Evolutionary conservation across 1,284 basidiomycete genomes (phyloP).

Genomic region (Uromyces viciae-fabae): DNA sequence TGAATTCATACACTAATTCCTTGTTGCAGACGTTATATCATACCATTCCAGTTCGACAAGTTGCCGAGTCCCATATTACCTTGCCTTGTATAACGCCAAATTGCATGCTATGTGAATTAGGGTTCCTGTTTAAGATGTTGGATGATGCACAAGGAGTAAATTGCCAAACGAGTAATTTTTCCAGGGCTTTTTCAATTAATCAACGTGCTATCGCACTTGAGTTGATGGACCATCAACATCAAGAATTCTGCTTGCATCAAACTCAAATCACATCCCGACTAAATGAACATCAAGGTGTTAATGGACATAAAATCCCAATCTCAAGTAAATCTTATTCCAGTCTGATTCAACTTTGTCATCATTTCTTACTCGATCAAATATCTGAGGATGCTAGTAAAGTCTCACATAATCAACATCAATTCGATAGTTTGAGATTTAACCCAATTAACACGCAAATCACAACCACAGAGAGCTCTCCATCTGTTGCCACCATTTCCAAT

Average conservation of each 20-base stretch:
- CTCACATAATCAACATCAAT: conserved; percentile 48
- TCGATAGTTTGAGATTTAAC: conserved; percentile 54
- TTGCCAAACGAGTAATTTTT: conserved; percentile 95
- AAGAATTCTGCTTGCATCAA: conserved; percentile 33
- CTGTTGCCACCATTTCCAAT: conserved; percentile 30
- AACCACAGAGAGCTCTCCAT: conserved; percentile 49
- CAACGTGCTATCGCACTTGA: conserved; percentile 78
- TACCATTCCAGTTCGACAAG: conserved; percentile 67
- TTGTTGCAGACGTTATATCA: conserved; percentile 88
- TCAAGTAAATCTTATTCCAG: conserved; percentile 69
- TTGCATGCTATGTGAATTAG: conserved; percentile 90
- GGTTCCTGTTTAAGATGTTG: conserved; percentile 91
- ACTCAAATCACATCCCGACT: conserved; percentile 4
- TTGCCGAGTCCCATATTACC: conserved; percentile 87
- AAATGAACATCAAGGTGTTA: not conserved
- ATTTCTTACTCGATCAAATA: conserved; percentile 81
- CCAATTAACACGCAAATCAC: conserved; percentile 35
- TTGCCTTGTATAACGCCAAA: conserved; percentile 80
- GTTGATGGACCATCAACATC: conserved; percentile 77
- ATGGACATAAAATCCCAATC: conserved; percentile 55
- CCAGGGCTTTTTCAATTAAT: conserved; percentile 77
- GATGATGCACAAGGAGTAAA: conserved; percentile 90
- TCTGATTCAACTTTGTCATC: conserved; percentile 89
- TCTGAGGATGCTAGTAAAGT: conserved; percentile 60
- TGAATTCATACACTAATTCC: conserved; percentile 95